Evolutionary conservation across 495 filamentous ascomycete genomes (phyloP).

Genomic region (Penicillium tannophilum): DNA sequence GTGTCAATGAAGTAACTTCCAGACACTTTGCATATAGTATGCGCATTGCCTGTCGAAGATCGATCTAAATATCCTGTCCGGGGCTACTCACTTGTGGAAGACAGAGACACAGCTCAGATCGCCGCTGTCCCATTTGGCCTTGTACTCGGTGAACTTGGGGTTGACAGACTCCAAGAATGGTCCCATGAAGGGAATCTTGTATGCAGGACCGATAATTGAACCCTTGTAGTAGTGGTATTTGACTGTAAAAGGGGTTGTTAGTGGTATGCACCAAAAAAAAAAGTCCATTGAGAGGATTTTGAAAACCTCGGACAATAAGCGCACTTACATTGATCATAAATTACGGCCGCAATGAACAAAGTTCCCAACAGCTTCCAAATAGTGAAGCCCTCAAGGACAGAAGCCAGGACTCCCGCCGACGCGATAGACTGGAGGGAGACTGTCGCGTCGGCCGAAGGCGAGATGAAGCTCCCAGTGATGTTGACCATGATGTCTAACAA

Average conservation of each 20-base stretch:
- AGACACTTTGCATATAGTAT: not conserved
- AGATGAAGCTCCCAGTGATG: conserved; percentile 71
- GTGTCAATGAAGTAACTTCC: not conserved
- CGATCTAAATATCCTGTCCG: not conserved
- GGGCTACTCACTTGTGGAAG: conserved; percentile 89
- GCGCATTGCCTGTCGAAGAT: not conserved
- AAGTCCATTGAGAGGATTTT: not conserved
- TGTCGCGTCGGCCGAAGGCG: conserved; percentile 70
- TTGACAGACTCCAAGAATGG: conserved; percentile 92
- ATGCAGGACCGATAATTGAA: conserved; percentile 75
- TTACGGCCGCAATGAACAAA: conserved; percentile 66
- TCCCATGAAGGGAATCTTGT: conserved; percentile 93
- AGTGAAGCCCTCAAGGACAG: conserved; percentile 58
- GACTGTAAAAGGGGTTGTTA: conserved; percentile 52
- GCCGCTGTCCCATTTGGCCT: conserved; percentile 88
- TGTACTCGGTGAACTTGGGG: conserved; percentile 88
- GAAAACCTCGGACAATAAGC: conserved; percentile 8
- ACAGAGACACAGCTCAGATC: conserved; percentile 95
- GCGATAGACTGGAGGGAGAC: conserved; percentile 50
- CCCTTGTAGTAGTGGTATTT: conserved; percentile 87
- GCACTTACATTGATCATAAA: conserved; percentile 82
- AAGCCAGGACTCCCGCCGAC: conserved; percentile 42
- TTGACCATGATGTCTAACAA: conserved; percentile 52
- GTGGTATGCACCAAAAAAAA: not conserved
- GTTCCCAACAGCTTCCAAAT: conserved; percentile 66